Base-by-base conservation (phyloP, 73 alveolate genomes). In the Paramecium pentaurelia region DNA sequence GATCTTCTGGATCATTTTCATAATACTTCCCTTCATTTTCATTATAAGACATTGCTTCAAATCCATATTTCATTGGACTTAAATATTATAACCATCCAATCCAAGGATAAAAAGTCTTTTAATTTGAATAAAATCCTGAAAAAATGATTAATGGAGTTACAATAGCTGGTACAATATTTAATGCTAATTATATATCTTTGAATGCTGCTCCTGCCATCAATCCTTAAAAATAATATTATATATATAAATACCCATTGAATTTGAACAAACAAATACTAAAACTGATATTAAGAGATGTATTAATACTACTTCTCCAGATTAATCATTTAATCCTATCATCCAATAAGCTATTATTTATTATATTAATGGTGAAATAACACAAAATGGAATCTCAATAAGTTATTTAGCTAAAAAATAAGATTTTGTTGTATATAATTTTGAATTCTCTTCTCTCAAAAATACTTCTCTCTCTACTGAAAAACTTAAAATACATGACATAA, bases 101-200 rank as follows among this genome's bases (percentile, higher is more conserved):
- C 97, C 97, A 96, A 10, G 49, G 88, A 38, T 71, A 64, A 20
- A 88, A 87, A 10, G 68, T 86, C 22, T 88, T 95, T 9, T 71
- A 32, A 73, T 96, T 95, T 18, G 95, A 44, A 51, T 92, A 93
- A 68, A 70, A 92, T 8, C 98, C 98, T 3, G 96, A 96, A 44
- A 96, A 93, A 2, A 96, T 73, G 3, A 94, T 94, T 38, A 92
- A 49, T 1, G 97, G 98, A 64, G 95, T 86, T 32, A 93, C 45
- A 2, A 93, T 42, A 1, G 84, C 68, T 16, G 96, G 95, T 38
- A 92, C 86, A 22, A 86, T 47, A 11, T 71, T 84, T n/a, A 86
- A 87, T 2, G 98, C 97, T 6, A 92, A 71, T 27, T 75, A 85
- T 30, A 93, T 75, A 58, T 86, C 86, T 36, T 60, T 44, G 60